Evolutionary conservation across 495 filamentous ascomycete genomes (phyloP).

Genomic region (Apiosordaria backusii): DNA sequence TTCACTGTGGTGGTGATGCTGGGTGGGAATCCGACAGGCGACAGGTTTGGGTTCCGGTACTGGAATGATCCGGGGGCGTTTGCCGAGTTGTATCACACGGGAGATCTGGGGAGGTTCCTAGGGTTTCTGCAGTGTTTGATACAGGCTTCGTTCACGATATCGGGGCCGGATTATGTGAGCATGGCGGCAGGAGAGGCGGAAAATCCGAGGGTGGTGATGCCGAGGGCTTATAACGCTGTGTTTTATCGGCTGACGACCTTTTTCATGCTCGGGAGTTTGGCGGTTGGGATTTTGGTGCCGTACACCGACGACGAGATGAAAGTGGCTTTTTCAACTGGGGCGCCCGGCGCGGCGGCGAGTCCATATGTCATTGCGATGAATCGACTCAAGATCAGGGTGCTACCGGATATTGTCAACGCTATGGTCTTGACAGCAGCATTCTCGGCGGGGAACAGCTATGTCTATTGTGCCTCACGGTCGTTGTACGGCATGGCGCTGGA

Average conservation of each 20-base stretch:
- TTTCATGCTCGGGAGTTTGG: slow-evolving; percentile 69
- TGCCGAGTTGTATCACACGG: slow-evolving; percentile 54
- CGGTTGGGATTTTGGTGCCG: slow-evolving; percentile 65
- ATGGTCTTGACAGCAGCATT: slow-evolving; percentile 71
- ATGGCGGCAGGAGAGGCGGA: slow-evolving; percentile 75
- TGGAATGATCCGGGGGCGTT: slow-evolving; percentile 74
- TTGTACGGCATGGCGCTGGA: slow-evolving; percentile 72
- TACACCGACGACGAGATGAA: slow-evolving; percentile 52
- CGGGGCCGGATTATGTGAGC: slow-evolving; percentile 75
- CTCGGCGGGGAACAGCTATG: slow-evolving; percentile 81
- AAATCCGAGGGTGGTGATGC: slow-evolving; percentile 62
- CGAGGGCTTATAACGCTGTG: slow-evolving; percentile 70
- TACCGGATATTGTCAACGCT: slow-evolving; percentile 79
- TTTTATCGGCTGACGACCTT: slow-evolving; percentile 73
- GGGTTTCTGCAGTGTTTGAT: slow-evolving; percentile 70
- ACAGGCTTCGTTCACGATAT: slow-evolving; percentile 75
- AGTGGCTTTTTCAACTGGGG: slow-evolving; percentile 49
- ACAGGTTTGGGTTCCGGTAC: slow-evolving; percentile 71
- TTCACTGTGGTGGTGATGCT: slow-evolving; percentile 75
- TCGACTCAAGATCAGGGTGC: slow-evolving; percentile 59
- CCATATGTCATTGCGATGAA: slow-evolving; percentile 90
- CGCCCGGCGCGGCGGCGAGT: slow-evolving; percentile 63
- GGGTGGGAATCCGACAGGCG: slow-evolving; percentile 64
- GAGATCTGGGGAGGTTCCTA: slow-evolving; percentile 62
- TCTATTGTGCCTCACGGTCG: slow-evolving; percentile 74